Conservation (phyloP, 2,329 filamentous ascomycete genomes). For the Ophiocordyceps camponoti-rufipedis region DNA sequence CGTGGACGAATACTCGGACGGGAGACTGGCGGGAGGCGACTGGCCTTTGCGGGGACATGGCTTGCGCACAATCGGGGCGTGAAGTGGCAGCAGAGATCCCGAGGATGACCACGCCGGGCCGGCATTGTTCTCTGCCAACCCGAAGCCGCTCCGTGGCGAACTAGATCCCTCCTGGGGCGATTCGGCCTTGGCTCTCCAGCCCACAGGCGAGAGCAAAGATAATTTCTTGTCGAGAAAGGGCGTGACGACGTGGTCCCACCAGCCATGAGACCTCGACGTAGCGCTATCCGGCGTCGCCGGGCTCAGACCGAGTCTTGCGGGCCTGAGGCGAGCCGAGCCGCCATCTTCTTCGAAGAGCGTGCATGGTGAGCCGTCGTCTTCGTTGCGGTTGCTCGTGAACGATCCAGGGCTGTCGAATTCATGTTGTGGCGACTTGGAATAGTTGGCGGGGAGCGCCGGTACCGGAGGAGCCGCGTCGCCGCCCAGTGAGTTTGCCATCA, state of each 20-base stretch:
- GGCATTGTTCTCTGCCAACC: slow-evolving; percentile 4
- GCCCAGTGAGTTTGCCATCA: slow-evolving; percentile 14
- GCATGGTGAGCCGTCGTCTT: slow-evolving; percentile 39
- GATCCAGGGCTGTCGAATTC: slow-evolving; percentile 18
- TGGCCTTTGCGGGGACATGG: slow-evolving; percentile 17
- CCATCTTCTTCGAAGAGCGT: slow-evolving; percentile 58
- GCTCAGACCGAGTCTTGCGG: slow-evolving; percentile 15
- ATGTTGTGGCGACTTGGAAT: slow-evolving; percentile 16
- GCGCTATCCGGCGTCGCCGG: slow-evolving; percentile 25
- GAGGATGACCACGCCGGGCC: slow-evolving; percentile 5
- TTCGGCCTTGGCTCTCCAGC: slow-evolving; percentile 14
- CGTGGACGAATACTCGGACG: slow-evolving; percentile 1
- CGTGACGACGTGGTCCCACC: slow-evolving; percentile 63
- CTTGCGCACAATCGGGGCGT: slow-evolving; percentile 17
- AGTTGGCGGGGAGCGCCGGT: slow-evolving; percentile 32
- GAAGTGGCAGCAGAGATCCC: slow-evolving; percentile 5
- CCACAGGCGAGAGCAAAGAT: slow-evolving; percentile 26
- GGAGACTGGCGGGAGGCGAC: slow-evolving; percentile 9
- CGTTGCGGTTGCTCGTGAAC: slow-evolving; percentile 14
- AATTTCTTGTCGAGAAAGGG: slow-evolving; percentile 37
- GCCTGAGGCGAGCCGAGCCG: slow-evolving; percentile 19
- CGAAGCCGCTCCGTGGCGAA: slow-evolving; percentile 18
- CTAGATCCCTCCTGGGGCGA: slow-evolving; percentile 12
- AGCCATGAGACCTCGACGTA: slow-evolving; percentile 43
- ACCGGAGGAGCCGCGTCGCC: slow-evolving; percentile 35